These are phyloP conservation scores for Aspergillus brasiliensis DNA, from an alignment of 2,329 filamentous ascomycete genomes.

Conservation along the genomic window DNA sequence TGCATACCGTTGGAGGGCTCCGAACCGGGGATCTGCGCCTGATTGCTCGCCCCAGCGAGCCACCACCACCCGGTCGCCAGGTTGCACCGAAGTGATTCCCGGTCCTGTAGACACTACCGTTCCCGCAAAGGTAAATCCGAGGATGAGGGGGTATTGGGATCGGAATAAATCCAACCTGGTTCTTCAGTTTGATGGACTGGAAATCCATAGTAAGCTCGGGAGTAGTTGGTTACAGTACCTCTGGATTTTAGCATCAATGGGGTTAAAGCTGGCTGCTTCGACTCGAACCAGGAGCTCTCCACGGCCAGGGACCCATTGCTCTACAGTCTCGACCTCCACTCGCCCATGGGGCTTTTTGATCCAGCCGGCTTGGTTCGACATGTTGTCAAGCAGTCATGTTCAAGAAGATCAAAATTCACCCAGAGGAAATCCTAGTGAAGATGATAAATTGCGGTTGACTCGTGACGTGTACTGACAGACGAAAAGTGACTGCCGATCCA, in stretches of 20 bases:
- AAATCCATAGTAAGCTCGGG: too few species aligned
- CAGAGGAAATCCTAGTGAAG: too few species aligned
- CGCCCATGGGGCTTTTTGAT: neutral
- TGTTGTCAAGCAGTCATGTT: neutral
- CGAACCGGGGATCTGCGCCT: conserved; percentile 16
- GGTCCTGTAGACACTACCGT: conserved; percentile 18
- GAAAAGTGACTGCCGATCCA: too few species aligned
- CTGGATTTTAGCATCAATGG: conserved; percentile 23
- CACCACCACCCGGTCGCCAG: conserved; percentile 18
- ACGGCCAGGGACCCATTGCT: neutral
- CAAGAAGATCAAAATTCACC: too few species aligned
- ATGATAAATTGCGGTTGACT: too few species aligned
- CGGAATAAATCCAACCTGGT: neutral
- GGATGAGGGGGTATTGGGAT: conserved; percentile 15
- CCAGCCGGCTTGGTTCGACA: conserved; percentile 2
- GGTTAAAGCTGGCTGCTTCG: conserved; percentile 19
- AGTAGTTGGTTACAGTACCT: conserved; percentile 6
- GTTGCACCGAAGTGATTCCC: conserved; percentile 11
- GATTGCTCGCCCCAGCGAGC: conserved; percentile 9
- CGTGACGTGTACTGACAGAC: too few species aligned
- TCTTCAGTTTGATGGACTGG: neutral
- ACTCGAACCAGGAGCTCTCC: conserved; percentile 17
- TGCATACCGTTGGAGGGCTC: conserved; percentile 24
- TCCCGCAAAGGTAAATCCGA: conserved; percentile 20
- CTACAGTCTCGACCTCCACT: neutral